Evolutionary conservation across 441 rosid species (phyloP).

Genomic region (Adansonia gregorii): DNA sequence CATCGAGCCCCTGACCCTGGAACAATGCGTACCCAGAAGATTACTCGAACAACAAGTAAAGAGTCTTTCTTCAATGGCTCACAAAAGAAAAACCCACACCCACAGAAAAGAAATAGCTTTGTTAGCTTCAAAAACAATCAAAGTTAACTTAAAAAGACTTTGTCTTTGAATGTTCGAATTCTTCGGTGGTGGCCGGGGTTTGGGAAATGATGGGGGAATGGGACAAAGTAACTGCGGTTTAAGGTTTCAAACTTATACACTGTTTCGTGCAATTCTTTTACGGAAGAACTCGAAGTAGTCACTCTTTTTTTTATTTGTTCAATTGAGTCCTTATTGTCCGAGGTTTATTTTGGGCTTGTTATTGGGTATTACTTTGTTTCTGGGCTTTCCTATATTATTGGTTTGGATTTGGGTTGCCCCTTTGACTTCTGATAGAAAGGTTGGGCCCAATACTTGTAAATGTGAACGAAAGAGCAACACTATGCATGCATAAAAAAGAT

Average conservation of each 20-base stretch:
- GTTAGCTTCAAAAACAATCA: not conserved
- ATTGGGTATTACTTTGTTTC: not conserved
- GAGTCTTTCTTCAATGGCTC: constrained; percentile 54
- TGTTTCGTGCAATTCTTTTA: not conserved
- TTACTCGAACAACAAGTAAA: constrained; percentile 66
- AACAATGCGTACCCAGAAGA: constrained; percentile 76
- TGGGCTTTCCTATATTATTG: not conserved
- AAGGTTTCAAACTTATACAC: constrained; percentile 4
- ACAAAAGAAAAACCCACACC: not conserved
- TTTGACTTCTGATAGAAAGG: not conserved
- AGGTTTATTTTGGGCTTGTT: not conserved
- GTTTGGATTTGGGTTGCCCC: not conserved
- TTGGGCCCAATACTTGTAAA: too few species aligned
- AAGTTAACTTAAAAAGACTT: not conserved
- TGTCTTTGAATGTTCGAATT: too few species aligned
- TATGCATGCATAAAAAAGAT: too few species aligned
- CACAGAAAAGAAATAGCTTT: not conserved
- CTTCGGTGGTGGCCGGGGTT: not conserved
- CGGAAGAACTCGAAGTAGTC: not conserved
- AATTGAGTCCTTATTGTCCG: not conserved
- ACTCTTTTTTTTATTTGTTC: not conserved
- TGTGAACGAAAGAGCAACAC: too few species aligned
- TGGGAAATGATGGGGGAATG: not conserved
- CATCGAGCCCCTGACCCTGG: constrained; percentile 74
- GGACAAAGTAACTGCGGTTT: constrained; percentile 6